A percentile compares a stretch with the other conserved stretches of the same genome.
phyloP scores from a whole-genome alignment of 2,329 filamentous ascomycete genomes.

The Fusarium sp. region DNA sequence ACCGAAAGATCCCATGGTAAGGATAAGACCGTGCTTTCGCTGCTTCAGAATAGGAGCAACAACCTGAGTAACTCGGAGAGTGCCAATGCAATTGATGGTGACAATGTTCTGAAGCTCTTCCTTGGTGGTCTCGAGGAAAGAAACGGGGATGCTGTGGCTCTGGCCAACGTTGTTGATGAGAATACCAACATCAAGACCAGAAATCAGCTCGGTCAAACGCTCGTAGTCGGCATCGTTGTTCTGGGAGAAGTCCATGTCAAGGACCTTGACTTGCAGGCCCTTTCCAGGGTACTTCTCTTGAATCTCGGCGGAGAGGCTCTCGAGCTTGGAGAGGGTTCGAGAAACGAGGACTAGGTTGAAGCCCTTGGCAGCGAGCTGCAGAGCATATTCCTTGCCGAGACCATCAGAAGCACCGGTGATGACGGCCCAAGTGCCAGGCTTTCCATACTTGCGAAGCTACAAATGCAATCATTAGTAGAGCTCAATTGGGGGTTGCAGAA shows the following conservation, averaged over 20 bases:
- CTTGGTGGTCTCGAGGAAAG: constrained; percentile 81
- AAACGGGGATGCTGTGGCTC: constrained; percentile 90
- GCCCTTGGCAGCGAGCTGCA: constrained; percentile 87
- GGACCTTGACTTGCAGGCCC: constrained; percentile 74
- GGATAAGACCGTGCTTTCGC: constrained; percentile 85
- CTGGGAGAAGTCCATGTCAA: constrained; percentile 91
- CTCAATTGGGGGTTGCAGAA: not conserved
- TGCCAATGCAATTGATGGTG: constrained; percentile 93
- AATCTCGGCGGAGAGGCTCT: constrained; percentile 79
- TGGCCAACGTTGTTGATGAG: constrained; percentile 97
- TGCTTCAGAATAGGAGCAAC: constrained; percentile 85
- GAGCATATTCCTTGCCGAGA: constrained; percentile 94
- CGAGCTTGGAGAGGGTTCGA: constrained; percentile 92
- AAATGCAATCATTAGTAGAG: not conserved
- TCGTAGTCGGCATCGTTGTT: constrained; percentile 84
- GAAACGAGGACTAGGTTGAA: constrained; percentile 97
- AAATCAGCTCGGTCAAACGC: constrained; percentile 72
- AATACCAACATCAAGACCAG: constrained; percentile 82
- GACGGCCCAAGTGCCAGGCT: constrained; percentile 91
- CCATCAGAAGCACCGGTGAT: constrained; percentile 96
- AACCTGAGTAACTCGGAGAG: constrained; percentile 85
- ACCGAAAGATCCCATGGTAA: constrained; percentile 97
- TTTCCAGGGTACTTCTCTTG: constrained; percentile 70
- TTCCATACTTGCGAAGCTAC: constrained; percentile 89
- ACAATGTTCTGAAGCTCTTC: constrained; percentile 90